Conservation (phyloP, 306 rosid genomes). For the Argentina anserina region DNA sequence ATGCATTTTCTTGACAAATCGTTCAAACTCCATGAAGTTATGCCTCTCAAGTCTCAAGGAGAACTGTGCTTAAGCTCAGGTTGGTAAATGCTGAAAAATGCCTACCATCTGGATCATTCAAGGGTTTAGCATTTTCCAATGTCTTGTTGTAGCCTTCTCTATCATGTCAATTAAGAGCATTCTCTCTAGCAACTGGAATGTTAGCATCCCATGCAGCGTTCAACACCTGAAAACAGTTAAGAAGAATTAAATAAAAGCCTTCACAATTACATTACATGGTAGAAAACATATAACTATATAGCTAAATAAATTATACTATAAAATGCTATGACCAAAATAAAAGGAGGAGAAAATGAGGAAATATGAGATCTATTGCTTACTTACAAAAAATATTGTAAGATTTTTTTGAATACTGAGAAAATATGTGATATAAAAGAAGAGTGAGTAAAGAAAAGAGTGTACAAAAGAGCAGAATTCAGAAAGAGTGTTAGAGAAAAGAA, state of each 20-base stretch:
- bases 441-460: no score
- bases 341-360: no score
- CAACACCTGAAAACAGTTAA: slow-evolving; percentile 27
- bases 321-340: no score
- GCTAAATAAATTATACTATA: no score
- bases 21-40: slow-evolving; percentile 35
- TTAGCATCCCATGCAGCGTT: slow-evolving; percentile 45
- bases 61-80: slow-evolving; percentile 38
- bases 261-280: not conserved
- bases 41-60: slow-evolving; percentile 33
- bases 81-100: slow-evolving; percentile 44
- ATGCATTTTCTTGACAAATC: slow-evolving; percentile 42
- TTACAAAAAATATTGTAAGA: no score
- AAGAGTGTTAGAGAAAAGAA: no score
- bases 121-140: slow-evolving; percentile 44
- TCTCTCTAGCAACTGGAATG: slow-evolving; percentile 46
- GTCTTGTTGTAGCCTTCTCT: slow-evolving; percentile 50
- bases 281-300: no score
- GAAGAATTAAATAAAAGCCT: not conserved
- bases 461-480: no score
- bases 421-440: no score
- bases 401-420: no score
- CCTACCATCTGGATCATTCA: slow-evolving; percentile 41
- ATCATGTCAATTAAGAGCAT: slow-evolving; percentile 44
- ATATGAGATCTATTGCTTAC: no score